These are phyloP conservation scores for Chloranthus sessilifolius DNA, from an alignment of 164 flowering plant species.

Conservation along the genomic window DNA sequence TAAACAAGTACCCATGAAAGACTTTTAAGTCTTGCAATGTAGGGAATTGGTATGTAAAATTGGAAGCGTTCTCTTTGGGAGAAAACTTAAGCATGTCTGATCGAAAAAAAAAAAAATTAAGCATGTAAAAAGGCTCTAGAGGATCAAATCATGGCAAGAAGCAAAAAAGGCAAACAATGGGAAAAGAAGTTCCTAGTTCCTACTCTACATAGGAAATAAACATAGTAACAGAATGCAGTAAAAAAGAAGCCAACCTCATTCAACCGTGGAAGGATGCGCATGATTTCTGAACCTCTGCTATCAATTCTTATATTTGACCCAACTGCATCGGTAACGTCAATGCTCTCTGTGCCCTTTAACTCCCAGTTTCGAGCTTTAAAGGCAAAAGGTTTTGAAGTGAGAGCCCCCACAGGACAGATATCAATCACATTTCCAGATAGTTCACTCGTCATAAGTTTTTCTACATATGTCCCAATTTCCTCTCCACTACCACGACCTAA, in stretches of 20 bases:
- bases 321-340: slow-evolving; percentile 97
- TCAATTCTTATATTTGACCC: slow-evolving; percentile 98
- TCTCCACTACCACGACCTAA: slow-evolving; percentile 99
- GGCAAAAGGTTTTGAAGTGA: slow-evolving; percentile 97
- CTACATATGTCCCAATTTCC: slow-evolving; percentile 99
- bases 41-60: no score
- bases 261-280: slow-evolving; percentile 87
- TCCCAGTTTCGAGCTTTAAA: slow-evolving; percentile 99
- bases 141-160: no score
- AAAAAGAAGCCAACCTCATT: slow-evolving; percentile 65
- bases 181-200: background rate
- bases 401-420: slow-evolving; percentile 98
- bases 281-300: slow-evolving; percentile 98
- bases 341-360: slow-evolving; percentile 89
- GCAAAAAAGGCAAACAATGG: background rate
- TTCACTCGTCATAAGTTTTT: slow-evolving; percentile 96
- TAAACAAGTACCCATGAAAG: no score
- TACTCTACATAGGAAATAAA: background rate
- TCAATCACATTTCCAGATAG: slow-evolving; percentile 99
- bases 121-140: no score
- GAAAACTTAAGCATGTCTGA: no score
- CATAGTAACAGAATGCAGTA: background rate
- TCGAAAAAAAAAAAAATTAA: no score
- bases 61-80: no score
- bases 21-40: no score